Evolutionary conservation across 345 rosid species (phyloP).

Genomic region (Cardamine occulta): DNA sequence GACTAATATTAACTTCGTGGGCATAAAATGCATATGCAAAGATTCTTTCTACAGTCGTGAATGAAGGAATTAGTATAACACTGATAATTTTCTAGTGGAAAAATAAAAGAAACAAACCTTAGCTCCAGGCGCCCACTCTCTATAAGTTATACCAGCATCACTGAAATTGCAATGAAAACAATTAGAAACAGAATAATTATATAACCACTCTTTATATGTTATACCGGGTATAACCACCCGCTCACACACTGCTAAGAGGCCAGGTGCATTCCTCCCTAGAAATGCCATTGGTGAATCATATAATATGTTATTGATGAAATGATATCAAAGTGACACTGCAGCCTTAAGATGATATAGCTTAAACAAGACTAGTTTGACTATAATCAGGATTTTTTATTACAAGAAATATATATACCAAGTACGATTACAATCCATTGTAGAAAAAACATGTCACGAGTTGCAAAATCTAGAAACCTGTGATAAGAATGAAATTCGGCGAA

Average conservation of each 20-base stretch:
- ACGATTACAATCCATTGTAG: background rate
- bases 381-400: background rate
- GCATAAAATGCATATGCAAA: slow-evolving; percentile 2
- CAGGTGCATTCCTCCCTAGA: background rate
- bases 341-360: background rate
- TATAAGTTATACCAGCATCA: slow-evolving; percentile 82
- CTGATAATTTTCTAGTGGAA: background rate
- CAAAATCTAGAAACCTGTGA: slow-evolving; percentile 12
- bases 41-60: slow-evolving; percentile 15
- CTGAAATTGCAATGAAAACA: slow-evolving; percentile 53
- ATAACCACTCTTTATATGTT: background rate
- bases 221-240: background rate
- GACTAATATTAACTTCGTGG: background rate
- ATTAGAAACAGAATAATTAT: slow-evolving; percentile 8
- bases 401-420: background rate
- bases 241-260: background rate
- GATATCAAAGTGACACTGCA: slow-evolving; percentile 9
- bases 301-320: background rate
- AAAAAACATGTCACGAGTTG: slow-evolving; percentile 11
- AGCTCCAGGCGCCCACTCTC: slow-evolving; percentile 99
- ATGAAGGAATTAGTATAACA: background rate
- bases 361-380: slow-evolving; percentile 5
- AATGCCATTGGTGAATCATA: background rate
- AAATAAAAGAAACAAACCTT: slow-evolving; percentile 59
- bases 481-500: background rate